Evolutionary conservation across 805 yeast genomes (phyloP), one percentile per base, ranked within the genome.

Genomic region (Ogataea pini): DNA sequence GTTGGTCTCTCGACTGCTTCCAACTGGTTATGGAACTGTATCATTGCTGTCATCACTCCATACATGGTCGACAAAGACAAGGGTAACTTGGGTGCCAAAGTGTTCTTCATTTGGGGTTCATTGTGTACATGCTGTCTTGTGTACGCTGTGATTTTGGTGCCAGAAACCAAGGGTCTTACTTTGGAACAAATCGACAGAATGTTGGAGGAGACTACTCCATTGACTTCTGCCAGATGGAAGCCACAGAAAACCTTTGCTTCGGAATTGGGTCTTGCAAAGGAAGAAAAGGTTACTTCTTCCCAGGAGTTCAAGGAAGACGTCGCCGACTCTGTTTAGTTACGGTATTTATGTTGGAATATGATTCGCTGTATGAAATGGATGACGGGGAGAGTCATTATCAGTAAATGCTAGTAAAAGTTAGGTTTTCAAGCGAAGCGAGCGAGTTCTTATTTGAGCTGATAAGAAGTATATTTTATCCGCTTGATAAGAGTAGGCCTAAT

Each of bases 1-100:
- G 80, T 85, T 48, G 80, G 87, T 24, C 65, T 86, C 44, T 77
- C 86, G 12, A 83, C 86, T 16, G 86, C 91, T 28, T 80, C 90
- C 40, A 86, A 87, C 71, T 86, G 94, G 94, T 64, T 84, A 34
- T 83, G 82, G 71, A 86, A 86, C 71, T 85, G 86, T 66, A 80
- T 77, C 20, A 83, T 85, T 65, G 87, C 88, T n/a, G 84, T 80
- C 62, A 83, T 84, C 47, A 86, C 90, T 37, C 89, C 90, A 40
- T 82, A 80, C 65, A 75, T 85, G 68, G 85, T 82, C 54, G 87
- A 82, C 62, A 70, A 75, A 28, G 88, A 86, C 25, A 61, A 73
- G 44, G 84, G 81, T 57, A 82, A 82, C 42, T 71, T 84, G 49
- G 83, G 84, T 12, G 76, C 80, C 45, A 80, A 78, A 56, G 85